Evolutionary conservation across 441 rosid species (phyloP).

Genomic region (Pelargonium australe): DNA sequence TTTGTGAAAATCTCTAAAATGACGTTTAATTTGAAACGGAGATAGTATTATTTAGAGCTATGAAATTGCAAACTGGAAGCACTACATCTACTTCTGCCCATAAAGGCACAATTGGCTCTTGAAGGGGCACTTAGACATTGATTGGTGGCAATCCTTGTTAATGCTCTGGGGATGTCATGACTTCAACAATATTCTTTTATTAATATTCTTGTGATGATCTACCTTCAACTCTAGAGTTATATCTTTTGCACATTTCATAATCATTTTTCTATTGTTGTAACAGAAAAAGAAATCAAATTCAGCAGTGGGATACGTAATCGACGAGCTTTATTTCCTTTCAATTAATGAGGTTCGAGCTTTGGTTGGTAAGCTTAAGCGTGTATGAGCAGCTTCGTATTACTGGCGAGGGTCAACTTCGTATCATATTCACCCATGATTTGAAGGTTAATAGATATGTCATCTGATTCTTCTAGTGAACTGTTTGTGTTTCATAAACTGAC

Average conservation of each 20-base stretch:
- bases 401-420: conserved; percentile 95
- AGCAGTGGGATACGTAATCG: conserved; percentile 93
- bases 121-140: not conserved
- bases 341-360: no score
- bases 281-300: conserved; percentile 96
- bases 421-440: conserved; percentile 77
- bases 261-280: conserved; percentile 10
- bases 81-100: no score
- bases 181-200: not conserved
- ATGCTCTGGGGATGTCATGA: not conserved
- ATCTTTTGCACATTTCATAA: not conserved
- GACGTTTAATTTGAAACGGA: no score
- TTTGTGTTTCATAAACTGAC: not conserved
- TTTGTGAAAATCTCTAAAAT: no score
- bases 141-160: not conserved
- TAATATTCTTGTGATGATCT: not conserved
- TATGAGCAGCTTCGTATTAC: conserved; percentile 95
- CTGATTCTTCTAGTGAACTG: conserved; percentile 3
- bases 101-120: no score
- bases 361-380: no score
- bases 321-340: conserved; percentile 78
- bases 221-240: not conserved
- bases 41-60: no score
- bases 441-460: conserved; percentile 44
- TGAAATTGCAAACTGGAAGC: no score